Evolutionary conservation across 805 yeast species (phyloP).

Genomic region (Saccharomyces paradoxus): DNA sequence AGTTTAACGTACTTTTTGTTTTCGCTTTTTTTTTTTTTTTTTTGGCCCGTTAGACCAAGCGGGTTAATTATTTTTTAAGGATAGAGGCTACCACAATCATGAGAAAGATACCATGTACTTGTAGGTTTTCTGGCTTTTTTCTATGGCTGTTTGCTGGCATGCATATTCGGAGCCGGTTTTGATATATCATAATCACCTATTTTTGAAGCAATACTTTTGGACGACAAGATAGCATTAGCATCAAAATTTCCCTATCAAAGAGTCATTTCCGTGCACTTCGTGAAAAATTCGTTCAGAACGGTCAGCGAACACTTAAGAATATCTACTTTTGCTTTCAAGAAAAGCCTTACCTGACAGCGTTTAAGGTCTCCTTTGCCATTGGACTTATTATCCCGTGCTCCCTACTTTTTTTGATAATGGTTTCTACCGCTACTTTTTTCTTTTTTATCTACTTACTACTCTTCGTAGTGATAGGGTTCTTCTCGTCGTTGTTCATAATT

Average conservation of each 20-base stretch:
- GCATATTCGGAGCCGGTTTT: not conserved
- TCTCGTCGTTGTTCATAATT: constrained; percentile 20
- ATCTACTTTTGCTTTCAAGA: not conserved
- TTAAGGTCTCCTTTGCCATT: constrained; percentile 1
- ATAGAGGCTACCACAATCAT: not conserved
- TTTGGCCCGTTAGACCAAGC: not conserved
- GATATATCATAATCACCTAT: not conserved
- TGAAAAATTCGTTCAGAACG: not conserved
- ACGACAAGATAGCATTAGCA: not conserved
- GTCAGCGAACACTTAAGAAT: not conserved
- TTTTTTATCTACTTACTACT: constrained; percentile 18
- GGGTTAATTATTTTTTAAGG: not conserved
- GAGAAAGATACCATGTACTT: not conserved
- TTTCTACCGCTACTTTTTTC: constrained; percentile 17
- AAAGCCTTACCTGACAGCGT: not conserved
- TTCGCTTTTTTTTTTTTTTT: not conserved
- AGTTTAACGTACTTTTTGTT: not conserved
- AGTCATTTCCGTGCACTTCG: not conserved
- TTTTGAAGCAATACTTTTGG: not conserved
- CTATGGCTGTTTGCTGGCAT: not conserved
- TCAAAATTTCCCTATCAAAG: not conserved
- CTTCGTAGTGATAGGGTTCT: constrained; percentile 16
- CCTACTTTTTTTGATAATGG: constrained; percentile 12
- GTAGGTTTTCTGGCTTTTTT: not conserved
- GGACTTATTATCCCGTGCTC: constrained; percentile 6